These are phyloP conservation scores for Vanrija humicola DNA, from an alignment of 1,284 basidiomycete genomes.

Conservation along the genomic window DNA sequence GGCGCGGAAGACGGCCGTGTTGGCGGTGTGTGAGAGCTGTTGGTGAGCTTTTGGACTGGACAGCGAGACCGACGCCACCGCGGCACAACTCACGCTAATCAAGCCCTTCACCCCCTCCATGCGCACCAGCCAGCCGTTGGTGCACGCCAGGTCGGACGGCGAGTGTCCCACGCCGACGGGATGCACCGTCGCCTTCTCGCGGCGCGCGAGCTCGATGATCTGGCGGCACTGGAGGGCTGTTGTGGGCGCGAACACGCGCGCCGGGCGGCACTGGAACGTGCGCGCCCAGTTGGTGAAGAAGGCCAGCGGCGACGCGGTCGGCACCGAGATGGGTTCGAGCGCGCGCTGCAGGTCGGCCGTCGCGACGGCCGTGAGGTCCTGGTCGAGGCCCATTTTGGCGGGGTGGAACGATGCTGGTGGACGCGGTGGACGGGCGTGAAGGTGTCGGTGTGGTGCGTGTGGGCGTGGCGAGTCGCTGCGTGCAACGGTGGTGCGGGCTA, in stretches of 20 bases:
- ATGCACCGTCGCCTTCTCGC: constrained; percentile 67
- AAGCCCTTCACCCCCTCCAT: constrained; percentile 66
- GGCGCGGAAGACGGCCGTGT: constrained; percentile 59
- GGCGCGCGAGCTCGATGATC: constrained; percentile 76
- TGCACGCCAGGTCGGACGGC: constrained; percentile 87
- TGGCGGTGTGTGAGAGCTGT: constrained; percentile 68
- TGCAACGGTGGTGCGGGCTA: background rate
- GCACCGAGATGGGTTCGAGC: constrained; percentile 31
- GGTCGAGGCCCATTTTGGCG: background rate
- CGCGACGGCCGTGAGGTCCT: constrained; percentile 3
- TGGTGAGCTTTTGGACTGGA: constrained; percentile 1
- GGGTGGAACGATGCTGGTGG: background rate
- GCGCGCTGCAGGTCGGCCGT: constrained; percentile 19
- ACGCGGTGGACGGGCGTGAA: background rate
- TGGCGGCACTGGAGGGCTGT: constrained; percentile 67
- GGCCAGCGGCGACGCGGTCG: constrained; percentile 24
- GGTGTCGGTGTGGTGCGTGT: no score
- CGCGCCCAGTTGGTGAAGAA: constrained; percentile 55
- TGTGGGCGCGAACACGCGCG: constrained; percentile 69
- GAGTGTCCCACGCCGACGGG: constrained; percentile 88
- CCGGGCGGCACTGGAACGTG: constrained; percentile 51
- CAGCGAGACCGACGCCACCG: constrained; percentile 1
- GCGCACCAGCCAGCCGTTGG: constrained; percentile 73
- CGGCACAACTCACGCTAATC: constrained; percentile 60
- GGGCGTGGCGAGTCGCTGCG: background rate